Conservation (phyloP, 768 basidiomycete genomes). For the Collybia sp. region DNA sequence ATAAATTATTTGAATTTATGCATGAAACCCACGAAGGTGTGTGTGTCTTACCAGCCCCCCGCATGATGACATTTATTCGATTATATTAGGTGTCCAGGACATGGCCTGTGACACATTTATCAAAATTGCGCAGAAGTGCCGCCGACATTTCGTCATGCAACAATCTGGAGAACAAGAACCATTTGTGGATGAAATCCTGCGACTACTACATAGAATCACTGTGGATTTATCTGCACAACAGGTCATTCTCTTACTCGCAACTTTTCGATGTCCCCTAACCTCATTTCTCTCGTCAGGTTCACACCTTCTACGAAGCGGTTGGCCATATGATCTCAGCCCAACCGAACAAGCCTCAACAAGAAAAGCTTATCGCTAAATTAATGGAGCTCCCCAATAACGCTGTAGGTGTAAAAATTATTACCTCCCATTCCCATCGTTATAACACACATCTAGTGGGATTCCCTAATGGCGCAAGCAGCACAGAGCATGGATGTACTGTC, state of each 20-base stretch:
- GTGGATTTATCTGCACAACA: conserved; percentile 93
- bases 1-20: conserved; percentile 99
- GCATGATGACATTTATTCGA: neutral
- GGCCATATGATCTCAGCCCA: conserved; percentile 99
- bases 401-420: conserved; percentile 45
- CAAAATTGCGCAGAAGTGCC: conserved; percentile 98
- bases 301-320: conserved; percentile 98
- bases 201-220: conserved; percentile 88
- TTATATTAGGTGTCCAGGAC: conserved; percentile 83
- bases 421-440: neutral
- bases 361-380: conserved; percentile 88
- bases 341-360: conserved; percentile 95
- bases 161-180: conserved; percentile 97
- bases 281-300: conserved; percentile 46
- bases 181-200: conserved; percentile 95
- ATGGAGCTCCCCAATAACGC: conserved; percentile 99
- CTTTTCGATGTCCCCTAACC: conserved; percentile 13
- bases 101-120: conserved; percentile 99
- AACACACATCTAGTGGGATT: conserved; percentile 76
- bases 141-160: conserved; percentile 97
- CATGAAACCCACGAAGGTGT: conserved; percentile 97
- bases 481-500: conserved; percentile 89
- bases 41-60: conserved; percentile 12
- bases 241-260: conserved; percentile 22
- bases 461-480: conserved; percentile 92